Evolutionary conservation across 139 green algal genomes (phyloP).

Genomic region (Zygnema circumcarinatum): DNA sequence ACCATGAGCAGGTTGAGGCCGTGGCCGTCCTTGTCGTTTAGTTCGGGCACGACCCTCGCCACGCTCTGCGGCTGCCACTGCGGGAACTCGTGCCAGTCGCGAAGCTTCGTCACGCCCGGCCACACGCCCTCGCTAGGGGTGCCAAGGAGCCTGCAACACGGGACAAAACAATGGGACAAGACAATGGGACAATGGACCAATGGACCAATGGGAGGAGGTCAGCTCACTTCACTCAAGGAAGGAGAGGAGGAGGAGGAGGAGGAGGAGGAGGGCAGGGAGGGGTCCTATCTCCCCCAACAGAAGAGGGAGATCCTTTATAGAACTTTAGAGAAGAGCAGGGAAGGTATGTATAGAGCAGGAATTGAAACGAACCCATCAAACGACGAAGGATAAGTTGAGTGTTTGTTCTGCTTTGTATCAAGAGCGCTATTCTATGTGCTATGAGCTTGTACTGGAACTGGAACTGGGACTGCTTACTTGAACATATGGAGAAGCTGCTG

Average conservation of each 20-base stretch:
- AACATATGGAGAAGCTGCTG: slow-evolving; percentile 92
- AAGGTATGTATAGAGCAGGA: too few species aligned
- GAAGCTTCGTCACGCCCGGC: slow-evolving; percentile 78
- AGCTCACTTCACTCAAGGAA: too few species aligned
- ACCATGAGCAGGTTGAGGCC: slow-evolving; percentile 59
- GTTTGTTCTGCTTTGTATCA: too few species aligned
- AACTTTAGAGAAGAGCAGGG: too few species aligned
- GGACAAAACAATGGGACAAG: background rate
- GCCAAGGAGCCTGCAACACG: slow-evolving; percentile 73
- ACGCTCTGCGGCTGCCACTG: slow-evolving; percentile 75
- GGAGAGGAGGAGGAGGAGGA: too few species aligned
- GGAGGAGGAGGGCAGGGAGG: too few species aligned
- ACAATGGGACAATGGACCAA: background rate
- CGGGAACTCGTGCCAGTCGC: slow-evolving; percentile 89
- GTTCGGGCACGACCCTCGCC: slow-evolving; percentile 73
- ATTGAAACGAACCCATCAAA: too few species aligned
- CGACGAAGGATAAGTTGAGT: too few species aligned
- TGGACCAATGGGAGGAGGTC: background rate
- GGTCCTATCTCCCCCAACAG: too few species aligned
- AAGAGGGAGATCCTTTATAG: too few species aligned
- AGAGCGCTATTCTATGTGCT: too few species aligned
- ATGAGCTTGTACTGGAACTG: too few species aligned
- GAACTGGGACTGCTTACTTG: slow-evolving; percentile 63
- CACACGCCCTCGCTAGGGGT: slow-evolving; percentile 81
- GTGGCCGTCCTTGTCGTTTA: slow-evolving; percentile 72